Percentiles rank a stretch among this genome's conserved stretches.
Evolutionary conservation across 2,329 filamentous ascomycete genomes (phyloP).

Genomic region (Clonostachys rosea): DNA sequence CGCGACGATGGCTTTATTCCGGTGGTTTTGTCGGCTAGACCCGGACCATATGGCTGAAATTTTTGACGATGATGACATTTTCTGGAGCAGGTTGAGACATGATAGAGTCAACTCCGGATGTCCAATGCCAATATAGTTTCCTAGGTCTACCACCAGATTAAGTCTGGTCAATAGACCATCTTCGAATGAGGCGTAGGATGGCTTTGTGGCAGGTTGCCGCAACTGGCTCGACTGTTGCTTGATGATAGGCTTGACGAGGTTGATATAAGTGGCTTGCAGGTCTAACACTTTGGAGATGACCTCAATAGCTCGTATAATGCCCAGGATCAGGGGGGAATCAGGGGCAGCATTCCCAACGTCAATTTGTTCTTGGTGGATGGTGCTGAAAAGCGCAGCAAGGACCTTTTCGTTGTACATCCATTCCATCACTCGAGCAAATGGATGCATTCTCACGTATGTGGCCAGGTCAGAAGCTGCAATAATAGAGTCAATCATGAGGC

Average conservation of each 20-base stretch:
- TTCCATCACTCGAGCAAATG: slow-evolving; percentile 92
- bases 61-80: slow-evolving; percentile 78
- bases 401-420: slow-evolving; percentile 97
- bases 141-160: slow-evolving; percentile 73
- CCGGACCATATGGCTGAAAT: slow-evolving; percentile 67
- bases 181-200: slow-evolving; percentile 83
- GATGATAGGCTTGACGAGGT: slow-evolving; percentile 78
- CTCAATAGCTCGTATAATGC: slow-evolving; percentile 75
- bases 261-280: slow-evolving; percentile 84
- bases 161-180: slow-evolving; percentile 84
- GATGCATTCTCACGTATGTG: slow-evolving; percentile 81
- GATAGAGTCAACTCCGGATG: slow-evolving; percentile 76
- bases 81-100: slow-evolving; percentile 78
- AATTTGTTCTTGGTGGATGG: slow-evolving; percentile 70
- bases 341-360: slow-evolving; percentile 69
- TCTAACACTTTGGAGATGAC: slow-evolving; percentile 80
- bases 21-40: slow-evolving; percentile 56
- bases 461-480: slow-evolving; percentile 72
- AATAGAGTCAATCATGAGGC: slow-evolving; percentile 67
- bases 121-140: slow-evolving; percentile 80
- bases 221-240: slow-evolving; percentile 59
- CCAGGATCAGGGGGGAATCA: slow-evolving; percentile 77
- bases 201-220: slow-evolving; percentile 55
- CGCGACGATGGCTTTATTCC: slow-evolving; percentile 85
- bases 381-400: slow-evolving; percentile 70